Evolutionary conservation across 2,329 filamentous ascomycete genomes (phyloP), one percentile per base, ranked within the genome.

Genomic region (Pseudophaeomoniella oleicola): DNA sequence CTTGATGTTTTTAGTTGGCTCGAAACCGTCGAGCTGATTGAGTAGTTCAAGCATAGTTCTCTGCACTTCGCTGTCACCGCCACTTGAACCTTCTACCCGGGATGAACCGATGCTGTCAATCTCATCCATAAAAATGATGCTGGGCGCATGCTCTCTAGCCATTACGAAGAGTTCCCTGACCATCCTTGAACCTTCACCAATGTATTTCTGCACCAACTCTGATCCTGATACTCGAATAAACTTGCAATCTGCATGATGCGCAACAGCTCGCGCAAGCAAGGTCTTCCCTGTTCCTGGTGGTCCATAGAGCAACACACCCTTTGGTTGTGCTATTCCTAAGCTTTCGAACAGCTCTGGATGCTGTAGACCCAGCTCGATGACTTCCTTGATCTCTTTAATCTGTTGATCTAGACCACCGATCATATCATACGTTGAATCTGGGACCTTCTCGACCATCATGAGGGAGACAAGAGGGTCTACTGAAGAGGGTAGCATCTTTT

Each of bases 361-460:
- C 69, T 96, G 94, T 44, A 98, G 75, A 46, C 90, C 90, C 32
- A 98, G 79, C 67, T 98, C 90, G 58, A 98, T 96, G 51, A 98
- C 90, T 64, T 98, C 90, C 66, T 98, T 98, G 71, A 98, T 98
- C 59, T 98, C 90, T 67, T 98, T 96, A 68, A 98, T 96, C 59
- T 98, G 90, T 60, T 98, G 88, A 58, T 98, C 90, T 43, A 98
- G 68, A 48, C 90, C 90, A 64, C 90, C 90, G 59, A 98, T 98
- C 90, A 98, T 98, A 66, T 98, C 90, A 69, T 98, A 98, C 57
- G 90, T 98, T 67, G 86, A 94, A 69, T 98, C 90, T 12, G 90
- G 90, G 12, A 98, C 90, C 71, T 98, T 98, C 59, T 98, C 90
- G 36, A 98, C 90, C 90, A 98, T 98, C 90, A 98, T 98, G 58